Conservation (phyloP, 2,329 filamentous ascomycete genomes). For the Acrodontium crateriforme region DNA sequence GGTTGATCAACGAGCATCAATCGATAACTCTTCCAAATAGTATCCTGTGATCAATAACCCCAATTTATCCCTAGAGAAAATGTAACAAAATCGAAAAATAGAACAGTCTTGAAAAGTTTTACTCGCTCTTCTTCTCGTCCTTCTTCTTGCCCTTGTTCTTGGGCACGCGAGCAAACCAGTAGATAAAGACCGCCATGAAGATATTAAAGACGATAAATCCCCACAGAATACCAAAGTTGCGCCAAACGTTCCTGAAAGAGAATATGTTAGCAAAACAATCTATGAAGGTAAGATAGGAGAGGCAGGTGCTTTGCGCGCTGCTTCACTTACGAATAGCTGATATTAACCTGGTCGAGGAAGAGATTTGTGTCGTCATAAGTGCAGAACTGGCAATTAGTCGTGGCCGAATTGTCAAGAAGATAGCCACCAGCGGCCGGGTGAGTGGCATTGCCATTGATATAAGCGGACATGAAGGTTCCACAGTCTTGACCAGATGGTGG, state of each 20-base stretch:
- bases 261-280: no score
- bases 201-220: constrained; percentile 40
- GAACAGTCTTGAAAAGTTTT: no score
- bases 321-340: no score
- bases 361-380: constrained; percentile 28
- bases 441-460: constrained; percentile 9
- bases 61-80: no score
- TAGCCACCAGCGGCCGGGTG: constrained; percentile 23
- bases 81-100: no score
- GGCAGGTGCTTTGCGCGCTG: no score
- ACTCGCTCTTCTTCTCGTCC: constrained; percentile 28
- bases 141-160: constrained; percentile 32
- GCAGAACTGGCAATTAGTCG: constrained; percentile 27
- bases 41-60: no score
- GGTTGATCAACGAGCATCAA: no score
- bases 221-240: constrained; percentile 41
- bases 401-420: constrained; percentile 21
- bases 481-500: constrained; percentile 39
- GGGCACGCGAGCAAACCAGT: constrained; percentile 42
- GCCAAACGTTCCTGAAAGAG: constrained; percentile 32
- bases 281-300: no score
- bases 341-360: constrained; percentile 29
- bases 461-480: constrained; percentile 25
- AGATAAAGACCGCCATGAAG: constrained; percentile 34
- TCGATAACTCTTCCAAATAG: no score